These are phyloP conservation scores for Ustilago hordei DNA, from an alignment of 1,284 basidiomycete genomes.

Conservation along the genomic window DNA sequence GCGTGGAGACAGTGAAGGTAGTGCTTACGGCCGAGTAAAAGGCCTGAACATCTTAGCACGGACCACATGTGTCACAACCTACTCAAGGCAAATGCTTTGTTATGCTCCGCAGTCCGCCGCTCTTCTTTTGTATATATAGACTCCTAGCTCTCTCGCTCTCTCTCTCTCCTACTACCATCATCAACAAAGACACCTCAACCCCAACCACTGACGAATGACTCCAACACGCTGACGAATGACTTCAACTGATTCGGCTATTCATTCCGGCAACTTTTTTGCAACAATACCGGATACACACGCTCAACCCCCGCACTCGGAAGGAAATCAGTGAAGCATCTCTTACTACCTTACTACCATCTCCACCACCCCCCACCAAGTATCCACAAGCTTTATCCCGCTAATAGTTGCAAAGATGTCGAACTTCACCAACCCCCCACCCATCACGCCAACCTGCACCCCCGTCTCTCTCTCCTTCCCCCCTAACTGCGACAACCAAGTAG, in stretches of 20 bases:
- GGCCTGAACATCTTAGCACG: no score
- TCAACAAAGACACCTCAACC: no score
- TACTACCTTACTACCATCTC: background rate
- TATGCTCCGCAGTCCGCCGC: no score
- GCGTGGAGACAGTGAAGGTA: no score
- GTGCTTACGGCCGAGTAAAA: no score
- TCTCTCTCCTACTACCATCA: no score
- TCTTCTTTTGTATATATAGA: no score
- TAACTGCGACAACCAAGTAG: slow-evolving; percentile 46
- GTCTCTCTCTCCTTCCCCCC: slow-evolving; percentile 48
- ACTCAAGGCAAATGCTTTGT: no score
- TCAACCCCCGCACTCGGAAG: slow-evolving; percentile 2
- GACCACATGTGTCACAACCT: no score
- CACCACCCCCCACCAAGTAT: background rate
- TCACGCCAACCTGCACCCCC: slow-evolving; percentile 25
- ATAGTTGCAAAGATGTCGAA: slow-evolving; percentile 9
- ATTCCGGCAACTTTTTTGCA: slow-evolving; percentile 17
- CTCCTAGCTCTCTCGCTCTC: no score
- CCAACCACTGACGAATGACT: no score
- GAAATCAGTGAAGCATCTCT: background rate
- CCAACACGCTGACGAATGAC: no score
- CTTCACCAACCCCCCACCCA: slow-evolving; percentile 31
- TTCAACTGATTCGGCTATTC: slow-evolving; percentile 32
- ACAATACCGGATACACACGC: background rate
- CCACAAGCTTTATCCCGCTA: background rate